phyloP scores from a whole-genome alignment of 148 eudicot species.

The Cornus suecica region DNA sequence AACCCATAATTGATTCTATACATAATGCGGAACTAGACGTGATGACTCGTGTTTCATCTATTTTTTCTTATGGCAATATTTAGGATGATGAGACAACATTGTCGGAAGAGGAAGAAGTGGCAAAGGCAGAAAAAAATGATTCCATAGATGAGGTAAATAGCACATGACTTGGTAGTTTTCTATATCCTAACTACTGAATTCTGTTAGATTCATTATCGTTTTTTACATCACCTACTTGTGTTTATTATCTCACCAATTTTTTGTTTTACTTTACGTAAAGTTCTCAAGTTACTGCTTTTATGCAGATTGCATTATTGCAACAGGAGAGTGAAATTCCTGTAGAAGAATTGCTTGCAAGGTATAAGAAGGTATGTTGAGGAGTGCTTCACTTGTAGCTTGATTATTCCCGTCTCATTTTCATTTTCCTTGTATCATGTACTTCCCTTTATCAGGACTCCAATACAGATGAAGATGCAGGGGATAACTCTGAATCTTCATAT shows the following conservation, averaged over 20 bases:
- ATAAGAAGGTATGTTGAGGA: constrained; percentile 58
- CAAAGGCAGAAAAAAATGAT: constrained; percentile 58
- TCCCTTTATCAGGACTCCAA: constrained; percentile 37
- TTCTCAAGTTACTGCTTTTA: constrained; percentile 7
- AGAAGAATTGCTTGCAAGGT: constrained; percentile 82
- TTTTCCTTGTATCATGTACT: background rate
- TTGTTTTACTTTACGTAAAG: constrained; percentile 4
- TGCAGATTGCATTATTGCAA: constrained; percentile 82
- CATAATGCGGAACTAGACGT: background rate
- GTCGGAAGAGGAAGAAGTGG: constrained; percentile 89
- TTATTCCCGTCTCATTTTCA: constrained; percentile 1
- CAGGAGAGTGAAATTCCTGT: constrained; percentile 84
- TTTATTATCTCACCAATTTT: background rate
- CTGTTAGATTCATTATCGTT: background rate
- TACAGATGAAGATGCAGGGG: constrained; percentile 33
- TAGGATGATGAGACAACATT: constrained; percentile 98
- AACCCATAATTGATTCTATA: background rate
- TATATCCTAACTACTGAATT: background rate
- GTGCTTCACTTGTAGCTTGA: constrained; percentile 6
- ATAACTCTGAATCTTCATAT: constrained; percentile 44
- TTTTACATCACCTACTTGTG: background rate
- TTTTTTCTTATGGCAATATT: constrained; percentile 2
- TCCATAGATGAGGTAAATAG: constrained; percentile 70
- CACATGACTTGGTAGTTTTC: constrained; percentile 4
- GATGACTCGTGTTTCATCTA: background rate